phyloP scores from a whole-genome alignment of 352 stramenopile species.

The Phytopythium kandeliae region DNA sequence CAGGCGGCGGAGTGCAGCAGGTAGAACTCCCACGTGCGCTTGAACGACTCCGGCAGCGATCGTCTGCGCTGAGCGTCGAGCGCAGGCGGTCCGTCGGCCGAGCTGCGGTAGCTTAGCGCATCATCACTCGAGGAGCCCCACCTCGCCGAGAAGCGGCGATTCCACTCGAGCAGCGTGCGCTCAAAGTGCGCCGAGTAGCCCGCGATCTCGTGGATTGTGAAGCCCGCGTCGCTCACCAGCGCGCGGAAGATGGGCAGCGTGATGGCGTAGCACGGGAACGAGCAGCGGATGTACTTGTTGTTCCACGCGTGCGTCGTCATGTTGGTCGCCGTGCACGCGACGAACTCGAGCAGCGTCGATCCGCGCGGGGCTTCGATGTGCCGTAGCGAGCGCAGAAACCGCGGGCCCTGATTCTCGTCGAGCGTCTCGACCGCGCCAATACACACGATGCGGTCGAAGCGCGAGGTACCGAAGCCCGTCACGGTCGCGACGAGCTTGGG shows the following conservation, averaged over 20 bases:
- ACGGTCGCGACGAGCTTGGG: conserved; percentile 44
- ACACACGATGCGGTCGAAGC: conserved; percentile 66
- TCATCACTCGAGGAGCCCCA: conserved; percentile 20
- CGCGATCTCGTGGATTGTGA: conserved; percentile 55
- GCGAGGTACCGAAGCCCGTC: conserved; percentile 41
- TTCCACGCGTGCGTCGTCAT: conserved; percentile 73
- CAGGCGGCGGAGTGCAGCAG: conserved; percentile 82
- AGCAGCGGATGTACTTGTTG: conserved; percentile 81
- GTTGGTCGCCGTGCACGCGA: conserved; percentile 50
- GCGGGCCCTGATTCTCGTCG: conserved; percentile 26
- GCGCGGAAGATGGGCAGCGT: conserved; percentile 44
- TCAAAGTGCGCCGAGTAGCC: conserved; percentile 80
- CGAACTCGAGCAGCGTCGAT: conserved; percentile 61
- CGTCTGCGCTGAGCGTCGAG: conserved; percentile 8
- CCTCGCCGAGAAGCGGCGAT: conserved; percentile 64
- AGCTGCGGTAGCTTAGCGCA: too few species aligned
- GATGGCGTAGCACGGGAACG: conserved; percentile 51
- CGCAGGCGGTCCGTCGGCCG: not conserved
- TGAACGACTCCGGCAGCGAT: conserved; percentile 70
- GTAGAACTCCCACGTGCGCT: conserved; percentile 88
- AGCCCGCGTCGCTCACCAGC: conserved; percentile 43
- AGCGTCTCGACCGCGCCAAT: conserved; percentile 56
- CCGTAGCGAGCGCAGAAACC: conserved; percentile 60
- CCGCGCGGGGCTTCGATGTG: conserved; percentile 49
- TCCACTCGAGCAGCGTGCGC: conserved; percentile 80